Evolutionary conservation across 2,329 filamentous ascomycete genomes (phyloP).

Genomic region (Neurospora sp.): DNA sequence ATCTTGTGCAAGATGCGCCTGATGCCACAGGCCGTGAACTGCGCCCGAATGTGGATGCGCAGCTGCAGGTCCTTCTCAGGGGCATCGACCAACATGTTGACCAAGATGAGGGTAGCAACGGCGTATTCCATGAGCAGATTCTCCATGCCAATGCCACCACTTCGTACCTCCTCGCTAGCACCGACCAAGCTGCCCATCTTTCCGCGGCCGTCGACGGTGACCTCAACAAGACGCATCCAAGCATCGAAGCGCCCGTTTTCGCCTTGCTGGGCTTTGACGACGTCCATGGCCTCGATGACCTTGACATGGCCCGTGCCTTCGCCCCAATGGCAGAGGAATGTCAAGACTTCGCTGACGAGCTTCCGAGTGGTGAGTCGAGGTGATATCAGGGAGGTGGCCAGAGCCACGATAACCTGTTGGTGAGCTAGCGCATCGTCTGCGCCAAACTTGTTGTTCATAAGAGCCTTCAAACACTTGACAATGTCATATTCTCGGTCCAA

Average conservation of each 20-base stretch:
- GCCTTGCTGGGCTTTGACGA: slow-evolving; percentile 75
- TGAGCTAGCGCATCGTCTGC: slow-evolving; percentile 90
- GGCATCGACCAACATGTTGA: slow-evolving; percentile 95
- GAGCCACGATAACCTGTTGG: slow-evolving; percentile 79
- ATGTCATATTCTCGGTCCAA: slow-evolving; percentile 93
- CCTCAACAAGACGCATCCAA: slow-evolving; percentile 98
- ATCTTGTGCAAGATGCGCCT: slow-evolving; percentile 92
- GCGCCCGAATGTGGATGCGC: slow-evolving; percentile 86
- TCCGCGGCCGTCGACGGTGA: slow-evolving; percentile 90
- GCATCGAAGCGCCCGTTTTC: slow-evolving; percentile 95
- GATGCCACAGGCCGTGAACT: slow-evolving; percentile 93
- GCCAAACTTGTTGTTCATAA: slow-evolving; percentile 99
- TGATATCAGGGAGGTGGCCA: slow-evolving; percentile 80
- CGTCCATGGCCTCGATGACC: slow-evolving; percentile 86
- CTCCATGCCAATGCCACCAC: slow-evolving; percentile 95
- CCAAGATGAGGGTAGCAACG: slow-evolving; percentile 83
- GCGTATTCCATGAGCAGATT: slow-evolving; percentile 99
- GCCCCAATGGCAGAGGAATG: slow-evolving; percentile 92
- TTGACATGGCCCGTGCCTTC: slow-evolving; percentile 78
- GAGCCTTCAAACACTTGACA: slow-evolving; percentile 89
- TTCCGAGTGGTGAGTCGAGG: slow-evolving; percentile 86
- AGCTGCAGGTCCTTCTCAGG: slow-evolving; percentile 82
- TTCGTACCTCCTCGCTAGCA: slow-evolving; percentile 90
- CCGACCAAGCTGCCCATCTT: slow-evolving; percentile 99
- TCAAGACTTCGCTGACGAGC: slow-evolving; percentile 89